Evolutionary conservation across 176 grass and related monocot genomes (phyloP), one percentile per base, ranked within the genome.

Genomic region (Musa acuminata): DNA sequence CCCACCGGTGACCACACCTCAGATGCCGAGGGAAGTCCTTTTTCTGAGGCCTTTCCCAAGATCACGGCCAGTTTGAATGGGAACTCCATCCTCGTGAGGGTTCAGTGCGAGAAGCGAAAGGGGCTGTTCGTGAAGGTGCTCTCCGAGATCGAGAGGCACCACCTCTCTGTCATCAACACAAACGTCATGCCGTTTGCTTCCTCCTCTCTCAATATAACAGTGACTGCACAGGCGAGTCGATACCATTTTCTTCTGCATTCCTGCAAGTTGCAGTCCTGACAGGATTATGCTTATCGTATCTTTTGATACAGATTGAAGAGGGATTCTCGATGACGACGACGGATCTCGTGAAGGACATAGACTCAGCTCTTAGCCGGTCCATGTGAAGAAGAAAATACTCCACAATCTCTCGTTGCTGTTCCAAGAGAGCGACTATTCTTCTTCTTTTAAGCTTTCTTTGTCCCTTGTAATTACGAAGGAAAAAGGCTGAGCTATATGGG

Each of bases 81-180:
- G 20, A 87, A 70, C 64, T 89, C 82, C 2, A 83, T 94, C 73
- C 84, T 99, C 0, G 72, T 99, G 77, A 99, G 87, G 85, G 86
- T 99, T 71, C 96, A 99, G 76, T 99, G 96, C 64, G 86, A 94
- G 84, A 95, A 94, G 72, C 80, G 78, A 52, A 89, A 89, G 82
- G 95, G 95, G 50, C 78, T 67, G 2, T 78, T 99, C 68, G 87
- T 99, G 80, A 77, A 85, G 55, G 80, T 79, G 0, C 89, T 99
- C 13, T 69, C 86, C 2, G 82, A 89, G 84, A 77, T 99, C 35
- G 95, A 99, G 79, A 59, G 53, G 43, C 50, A 87, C 25, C 87
- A 84, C 51, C 91, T 99, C 79, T 81, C 84, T 52, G 88, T 99
- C 87, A 84, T 85, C 74, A 99, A 85, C 84, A 94, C 95, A 63